A percentile compares a stretch with the other conserved stretches of the same genome.
phyloP scores from a whole-genome alignment of 768 basidiomycete genomes.

The Boletellus ananas region DNA sequence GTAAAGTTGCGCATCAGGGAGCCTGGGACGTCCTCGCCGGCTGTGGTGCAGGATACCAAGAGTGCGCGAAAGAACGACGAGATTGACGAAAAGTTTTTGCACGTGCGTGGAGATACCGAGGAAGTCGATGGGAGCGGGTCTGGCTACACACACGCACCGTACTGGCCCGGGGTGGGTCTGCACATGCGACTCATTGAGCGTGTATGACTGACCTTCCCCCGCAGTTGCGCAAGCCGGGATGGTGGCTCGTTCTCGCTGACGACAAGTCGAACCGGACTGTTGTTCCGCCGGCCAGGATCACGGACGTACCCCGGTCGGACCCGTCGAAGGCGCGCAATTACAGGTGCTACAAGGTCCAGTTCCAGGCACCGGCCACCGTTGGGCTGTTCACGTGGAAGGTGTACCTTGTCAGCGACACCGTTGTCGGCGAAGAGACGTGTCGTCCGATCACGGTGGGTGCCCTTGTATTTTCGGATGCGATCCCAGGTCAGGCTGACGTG shows the following conservation, averaged over 20 bases:
- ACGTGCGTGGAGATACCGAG: constrained; percentile 58
- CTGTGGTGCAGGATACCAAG: constrained; percentile 38
- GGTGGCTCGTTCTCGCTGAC: constrained; percentile 91
- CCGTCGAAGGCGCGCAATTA: constrained; percentile 51
- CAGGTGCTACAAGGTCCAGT: constrained; percentile 85
- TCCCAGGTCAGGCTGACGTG: constrained; percentile 5
- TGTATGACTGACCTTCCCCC: not conserved
- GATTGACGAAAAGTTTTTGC: constrained; percentile 69
- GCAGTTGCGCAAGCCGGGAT: constrained; percentile 83
- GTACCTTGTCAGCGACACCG: constrained; percentile 83
- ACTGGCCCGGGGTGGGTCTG: constrained; percentile 78
- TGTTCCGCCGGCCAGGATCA: constrained; percentile 80
- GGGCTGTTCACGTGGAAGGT: constrained; percentile 89
- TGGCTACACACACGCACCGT: constrained; percentile 83
- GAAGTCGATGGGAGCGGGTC: constrained; percentile 46
- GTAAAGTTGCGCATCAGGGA: constrained; percentile 76
- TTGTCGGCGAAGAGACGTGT: constrained; percentile 74
- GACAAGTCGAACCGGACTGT: constrained; percentile 81
- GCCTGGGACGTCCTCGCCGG: constrained; percentile 36
- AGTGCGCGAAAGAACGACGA: constrained; percentile 50
- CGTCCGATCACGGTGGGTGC: constrained; percentile 66
- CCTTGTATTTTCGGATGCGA: not conserved
- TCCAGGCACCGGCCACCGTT: constrained; percentile 85
- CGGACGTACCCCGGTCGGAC: constrained; percentile 69
- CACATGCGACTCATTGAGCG: not conserved